These are phyloP conservation scores for Coemansia sp. DNA, from an alignment of 192 early-diverging fungal genomes.

Conservation along the genomic window DNA sequence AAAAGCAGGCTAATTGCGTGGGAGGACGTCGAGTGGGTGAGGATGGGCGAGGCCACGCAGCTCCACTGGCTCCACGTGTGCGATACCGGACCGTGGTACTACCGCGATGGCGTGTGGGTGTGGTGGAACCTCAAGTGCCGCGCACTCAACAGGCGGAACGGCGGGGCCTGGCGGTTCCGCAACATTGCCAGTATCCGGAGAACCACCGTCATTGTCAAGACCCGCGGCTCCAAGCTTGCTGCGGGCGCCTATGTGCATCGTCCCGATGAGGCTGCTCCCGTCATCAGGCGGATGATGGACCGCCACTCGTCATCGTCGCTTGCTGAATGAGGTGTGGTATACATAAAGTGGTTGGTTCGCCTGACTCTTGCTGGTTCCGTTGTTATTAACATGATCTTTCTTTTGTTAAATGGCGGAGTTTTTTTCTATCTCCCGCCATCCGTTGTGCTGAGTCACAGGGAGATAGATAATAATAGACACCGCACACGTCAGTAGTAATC, in stretches of 20 bases:
- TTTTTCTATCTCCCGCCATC: no score
- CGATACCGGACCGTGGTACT: constrained; percentile 13
- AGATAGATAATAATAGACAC: background rate
- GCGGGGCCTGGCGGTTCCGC: constrained; percentile 1
- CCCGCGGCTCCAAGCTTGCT: constrained; percentile 5
- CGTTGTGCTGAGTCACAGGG: no score
- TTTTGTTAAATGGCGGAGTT: no score
- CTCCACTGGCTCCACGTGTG: constrained; percentile 22
- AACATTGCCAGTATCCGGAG: constrained; percentile 10
- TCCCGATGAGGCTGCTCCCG: constrained; percentile 17
- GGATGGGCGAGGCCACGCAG: constrained; percentile 12
- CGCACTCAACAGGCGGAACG: background rate
- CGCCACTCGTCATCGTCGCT: constrained; percentile 13
- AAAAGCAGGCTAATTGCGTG: constrained; percentile 11
- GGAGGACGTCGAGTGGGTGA: constrained; percentile 21
- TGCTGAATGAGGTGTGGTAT: no score
- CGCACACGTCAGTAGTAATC: background rate
- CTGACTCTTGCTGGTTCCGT: no score
- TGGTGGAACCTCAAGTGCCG: constrained; percentile 31
- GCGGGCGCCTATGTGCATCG: constrained; percentile 23
- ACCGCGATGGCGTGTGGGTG: constrained; percentile 5
- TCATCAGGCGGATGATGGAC: constrained; percentile 10
- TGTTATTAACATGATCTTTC: no score
- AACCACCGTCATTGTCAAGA: constrained; percentile 22
- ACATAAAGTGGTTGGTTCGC: no score